Conservation (phyloP, 139 green algal genomes). For the Coccomyxa sp. region DNA sequence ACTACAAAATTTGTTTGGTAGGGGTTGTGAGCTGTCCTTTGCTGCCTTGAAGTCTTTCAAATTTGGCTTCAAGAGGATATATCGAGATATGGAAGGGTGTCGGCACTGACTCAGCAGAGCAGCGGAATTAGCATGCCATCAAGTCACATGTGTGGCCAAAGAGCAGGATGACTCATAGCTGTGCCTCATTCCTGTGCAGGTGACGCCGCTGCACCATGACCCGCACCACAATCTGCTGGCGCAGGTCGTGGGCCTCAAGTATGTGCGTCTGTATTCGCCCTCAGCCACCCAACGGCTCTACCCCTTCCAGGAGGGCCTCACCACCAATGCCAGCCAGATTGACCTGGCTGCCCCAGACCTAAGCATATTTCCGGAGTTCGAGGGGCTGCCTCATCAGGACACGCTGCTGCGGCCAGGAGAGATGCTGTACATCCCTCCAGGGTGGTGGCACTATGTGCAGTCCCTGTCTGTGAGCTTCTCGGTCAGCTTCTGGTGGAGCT, state of each 20-base stretch:
- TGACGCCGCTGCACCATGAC: slow-evolving; percentile 88
- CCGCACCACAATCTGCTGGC: slow-evolving; percentile 87
- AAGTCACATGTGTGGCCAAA: too few relatives aligned
- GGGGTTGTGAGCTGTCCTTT: too few relatives aligned
- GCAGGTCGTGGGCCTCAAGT: slow-evolving; percentile 90
- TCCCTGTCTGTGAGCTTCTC: slow-evolving; percentile 67
- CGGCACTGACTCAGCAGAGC: too few relatives aligned
- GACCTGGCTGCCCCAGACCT: slow-evolving; percentile 42
- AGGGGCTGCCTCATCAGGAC: slow-evolving; percentile 45
- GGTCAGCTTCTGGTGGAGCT: slow-evolving; percentile 89
- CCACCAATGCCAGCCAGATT: slow-evolving; percentile 59
- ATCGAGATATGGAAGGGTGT: too few relatives aligned
- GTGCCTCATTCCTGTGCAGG: slow-evolving; percentile 21
- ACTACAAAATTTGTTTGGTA: too few relatives aligned
- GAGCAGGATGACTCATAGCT: too few relatives aligned
- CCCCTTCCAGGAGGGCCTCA: slow-evolving; percentile 47
- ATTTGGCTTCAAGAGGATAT: too few relatives aligned
- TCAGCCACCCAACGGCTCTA: slow-evolving; percentile 41
- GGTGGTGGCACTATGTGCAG: slow-evolving; percentile 92
- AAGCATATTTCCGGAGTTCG: slow-evolving; percentile 41
- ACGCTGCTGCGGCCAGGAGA: slow-evolving; percentile 69
- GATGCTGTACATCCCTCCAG: slow-evolving; percentile 85
- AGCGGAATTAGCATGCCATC: too few relatives aligned
- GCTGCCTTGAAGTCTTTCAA: not conserved
- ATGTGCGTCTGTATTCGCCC: slow-evolving; percentile 84